Conservation (phyloP, 805 yeast genomes). For the Ogataea populi-albae region DNA sequence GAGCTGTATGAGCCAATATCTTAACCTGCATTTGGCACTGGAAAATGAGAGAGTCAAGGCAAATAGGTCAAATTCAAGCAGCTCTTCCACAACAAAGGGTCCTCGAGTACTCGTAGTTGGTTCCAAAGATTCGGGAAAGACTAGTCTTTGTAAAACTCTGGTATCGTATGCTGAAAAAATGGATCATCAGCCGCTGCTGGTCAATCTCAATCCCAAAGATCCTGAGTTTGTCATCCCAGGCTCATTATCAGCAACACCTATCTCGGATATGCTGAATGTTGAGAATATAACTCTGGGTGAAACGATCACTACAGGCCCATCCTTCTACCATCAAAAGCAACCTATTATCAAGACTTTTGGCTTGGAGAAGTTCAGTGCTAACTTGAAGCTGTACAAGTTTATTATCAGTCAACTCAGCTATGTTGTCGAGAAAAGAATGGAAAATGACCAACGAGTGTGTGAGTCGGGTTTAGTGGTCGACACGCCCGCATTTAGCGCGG, state of each 20-base stretch:
- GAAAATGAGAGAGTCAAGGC: slow-evolving; percentile 47
- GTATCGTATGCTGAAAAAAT: slow-evolving; percentile 73
- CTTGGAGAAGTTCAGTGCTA: slow-evolving; percentile 54
- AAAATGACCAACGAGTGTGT: slow-evolving; percentile 43
- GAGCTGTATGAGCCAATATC: slow-evolving; percentile 58
- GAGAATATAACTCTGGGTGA: slow-evolving; percentile 74
- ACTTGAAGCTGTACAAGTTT: slow-evolving; percentile 52
- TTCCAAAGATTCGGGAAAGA: slow-evolving; percentile 69
- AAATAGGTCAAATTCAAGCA: slow-evolving; percentile 20
- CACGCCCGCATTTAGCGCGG: slow-evolving; percentile 61
- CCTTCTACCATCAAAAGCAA: slow-evolving; percentile 78
- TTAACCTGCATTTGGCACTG: slow-evolving; percentile 72
- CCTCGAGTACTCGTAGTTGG: slow-evolving; percentile 77
- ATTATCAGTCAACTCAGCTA: slow-evolving; percentile 41
- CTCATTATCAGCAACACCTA: slow-evolving; percentile 75
- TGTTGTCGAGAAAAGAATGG: slow-evolving; percentile 41
- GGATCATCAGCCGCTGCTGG: slow-evolving; percentile 64
- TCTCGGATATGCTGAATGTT: slow-evolving; percentile 76
- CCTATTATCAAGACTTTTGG: slow-evolving; percentile 86
- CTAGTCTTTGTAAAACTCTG: slow-evolving; percentile 66
- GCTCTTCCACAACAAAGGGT: slow-evolving; percentile 5
- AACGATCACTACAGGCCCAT: slow-evolving; percentile 70
- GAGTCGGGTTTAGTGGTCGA: slow-evolving; percentile 67
- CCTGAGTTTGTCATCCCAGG: slow-evolving; percentile 66
- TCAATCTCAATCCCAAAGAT: slow-evolving; percentile 73